Base-by-base conservation (phyloP, 495 filamentous ascomycete species). In the Mytilinidion resinicola region DNA sequence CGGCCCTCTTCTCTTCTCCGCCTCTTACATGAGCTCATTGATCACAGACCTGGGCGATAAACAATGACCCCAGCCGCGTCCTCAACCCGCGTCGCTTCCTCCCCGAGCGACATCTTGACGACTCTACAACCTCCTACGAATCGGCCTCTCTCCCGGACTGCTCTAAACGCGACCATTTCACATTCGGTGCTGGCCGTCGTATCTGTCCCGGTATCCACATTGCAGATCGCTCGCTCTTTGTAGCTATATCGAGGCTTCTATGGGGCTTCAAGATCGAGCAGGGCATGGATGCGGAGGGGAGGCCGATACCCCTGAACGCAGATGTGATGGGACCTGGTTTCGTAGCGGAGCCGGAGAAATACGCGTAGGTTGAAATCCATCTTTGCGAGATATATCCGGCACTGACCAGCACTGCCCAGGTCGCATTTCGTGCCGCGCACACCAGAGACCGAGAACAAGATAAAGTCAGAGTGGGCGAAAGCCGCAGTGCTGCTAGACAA, bases 121-220 rank as follows among this genome's bases (percentile, higher is more conserved):
- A 66, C 55, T 10, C 60, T 9, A 33, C 15, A 11, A 55, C 53
- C 9, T 41, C 53, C 2, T 19, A 20, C 33, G 63, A 68, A 34
- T 66, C 60, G 1, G 64, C 64, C 5, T 25, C 43, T 11, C 36
- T 58, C 10, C 48, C 61, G 0, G 64, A 70, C 49, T 43, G 36
- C 0, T 42, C 41, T 8, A 53, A 56, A 9, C 59, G 70, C 19
- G 70, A 72, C 48, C 63, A 69, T 34, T 72, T 63, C 54, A 63
- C 56, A 7, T 72, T 67, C 52, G 70, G 70, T 21, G 66, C 61
- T 0, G 69, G 70, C 25, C 51, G 69, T 3, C 67, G 70, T 39
- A 60, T 69, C 37, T 71, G 70, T 56, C 59, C 62, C 3, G 67
- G 69, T 30, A 66, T 68, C 25, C 64, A 68, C 46, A 50, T 71